Conservation (phyloP, 305 asterid species). For the Solanum hybrid region DNA sequence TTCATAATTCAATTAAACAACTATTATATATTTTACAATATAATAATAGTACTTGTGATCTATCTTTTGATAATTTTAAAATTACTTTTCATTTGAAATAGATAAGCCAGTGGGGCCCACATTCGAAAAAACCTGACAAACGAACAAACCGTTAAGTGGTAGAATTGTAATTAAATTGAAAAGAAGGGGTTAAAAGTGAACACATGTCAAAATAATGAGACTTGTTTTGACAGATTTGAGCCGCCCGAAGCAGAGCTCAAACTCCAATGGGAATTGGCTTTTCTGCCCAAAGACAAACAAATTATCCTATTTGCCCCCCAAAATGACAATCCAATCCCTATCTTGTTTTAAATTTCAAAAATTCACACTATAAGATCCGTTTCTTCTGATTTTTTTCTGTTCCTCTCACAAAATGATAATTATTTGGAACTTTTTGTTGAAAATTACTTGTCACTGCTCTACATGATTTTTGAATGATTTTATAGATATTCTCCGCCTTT, state of each 20-base stretch:
- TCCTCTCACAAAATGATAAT: not conserved
- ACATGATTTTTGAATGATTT: not conserved
- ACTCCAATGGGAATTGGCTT: constrained; percentile 17
- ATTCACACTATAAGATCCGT: not conserved
- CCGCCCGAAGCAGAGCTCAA: constrained; percentile 26
- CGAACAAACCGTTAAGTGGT: constrained; percentile 21
- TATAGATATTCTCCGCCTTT: not conserved
- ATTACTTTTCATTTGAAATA: not conserved
- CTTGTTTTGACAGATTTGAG: constrained; percentile 19
- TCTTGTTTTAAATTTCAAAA: constrained; percentile 20
- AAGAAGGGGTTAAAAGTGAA: constrained; percentile 13
- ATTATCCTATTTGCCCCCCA: not conserved
- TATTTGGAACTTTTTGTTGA: constrained; percentile 7
- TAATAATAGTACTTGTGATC: not conserved
- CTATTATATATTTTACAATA: not conserved
- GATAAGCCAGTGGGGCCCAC: not conserved
- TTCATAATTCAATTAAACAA: not conserved
- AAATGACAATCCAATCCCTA: constrained; percentile 29
- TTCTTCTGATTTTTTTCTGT: not conserved
- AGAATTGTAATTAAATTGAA: constrained; percentile 8
- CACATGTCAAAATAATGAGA: constrained; percentile 16
- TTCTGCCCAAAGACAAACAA: constrained; percentile 18
- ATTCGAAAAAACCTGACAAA: constrained; percentile 5
- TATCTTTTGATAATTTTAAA: not conserved
- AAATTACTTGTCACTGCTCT: constrained; percentile 6